Percentiles rank a stretch among this genome's conserved stretches.
phyloP scores from a whole-genome alignment of 225 moss, liverwort and hornwort genomes.

The Rhytidiadelphus loreus region DNA sequence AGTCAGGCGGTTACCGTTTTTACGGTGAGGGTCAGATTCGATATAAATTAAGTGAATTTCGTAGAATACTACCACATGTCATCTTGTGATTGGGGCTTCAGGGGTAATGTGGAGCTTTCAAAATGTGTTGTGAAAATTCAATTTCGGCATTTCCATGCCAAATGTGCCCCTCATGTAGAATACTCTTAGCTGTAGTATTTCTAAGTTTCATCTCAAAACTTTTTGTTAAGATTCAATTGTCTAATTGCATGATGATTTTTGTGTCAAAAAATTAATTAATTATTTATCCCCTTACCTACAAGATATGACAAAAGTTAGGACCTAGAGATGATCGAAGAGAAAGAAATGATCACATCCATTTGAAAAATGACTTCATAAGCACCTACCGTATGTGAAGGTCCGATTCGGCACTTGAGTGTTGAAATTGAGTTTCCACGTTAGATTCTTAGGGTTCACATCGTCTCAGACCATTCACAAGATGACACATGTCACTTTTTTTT shows the following conservation, averaged over 20 bases:
- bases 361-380: not conserved
- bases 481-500: too few relatives aligned
- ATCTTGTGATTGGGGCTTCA: not conserved
- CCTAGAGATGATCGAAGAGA: not conserved
- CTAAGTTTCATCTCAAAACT: not conserved
- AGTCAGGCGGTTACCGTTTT: not conserved
- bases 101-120: not conserved
- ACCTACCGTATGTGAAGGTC: not conserved
- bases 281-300: rapidly evolving
- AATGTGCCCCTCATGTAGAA: not conserved
- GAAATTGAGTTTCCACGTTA: too few relatives aligned
- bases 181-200: not conserved
- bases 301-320: not conserved
- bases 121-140: not conserved
- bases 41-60: not conserved
- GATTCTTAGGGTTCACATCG: too few relatives aligned
- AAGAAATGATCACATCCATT: not conserved
- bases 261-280: not conserved
- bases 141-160: rapidly evolving
- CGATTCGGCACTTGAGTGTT: not conserved
- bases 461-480: rapidly evolving
- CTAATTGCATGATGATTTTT: not conserved
- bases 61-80: not conserved
- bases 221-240: not conserved
- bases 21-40: not conserved